phyloP scores from a whole-genome alignment of 129 eudicot genomes.

The Dittrichia graveolens region DNA sequence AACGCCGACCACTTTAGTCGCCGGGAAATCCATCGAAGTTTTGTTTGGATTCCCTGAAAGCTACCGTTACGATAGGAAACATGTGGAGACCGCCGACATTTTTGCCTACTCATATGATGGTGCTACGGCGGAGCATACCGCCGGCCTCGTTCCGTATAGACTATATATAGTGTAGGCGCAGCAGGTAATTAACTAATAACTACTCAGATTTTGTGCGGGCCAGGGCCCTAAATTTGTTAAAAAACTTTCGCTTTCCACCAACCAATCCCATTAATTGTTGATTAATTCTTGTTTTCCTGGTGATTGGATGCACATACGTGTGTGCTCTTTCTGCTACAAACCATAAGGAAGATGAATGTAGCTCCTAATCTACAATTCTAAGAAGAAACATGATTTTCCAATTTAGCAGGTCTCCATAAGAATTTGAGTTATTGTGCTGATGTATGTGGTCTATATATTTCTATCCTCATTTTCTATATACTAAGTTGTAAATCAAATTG shows the following conservation, averaged over 20 bases:
- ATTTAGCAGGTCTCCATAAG: too few species aligned
- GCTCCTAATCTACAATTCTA: too few species aligned
- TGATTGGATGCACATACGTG: conserved; percentile 1
- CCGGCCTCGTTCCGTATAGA: conserved; percentile 15
- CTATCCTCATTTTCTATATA: too few species aligned
- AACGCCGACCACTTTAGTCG: too few species aligned
- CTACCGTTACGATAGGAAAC: neutral
- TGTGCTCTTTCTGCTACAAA: conserved; percentile 15
- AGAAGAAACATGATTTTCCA: too few species aligned
- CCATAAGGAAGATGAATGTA: too few species aligned
- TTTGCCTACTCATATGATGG: neutral
- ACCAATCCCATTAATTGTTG: neutral
- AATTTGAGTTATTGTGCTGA: too few species aligned
- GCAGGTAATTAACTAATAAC: neutral
- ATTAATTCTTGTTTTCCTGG: conserved; percentile 1
- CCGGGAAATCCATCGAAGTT: too few species aligned
- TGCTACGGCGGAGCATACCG: conserved; percentile 11
- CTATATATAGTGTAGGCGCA: too few species aligned
- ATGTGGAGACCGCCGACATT: neutral
- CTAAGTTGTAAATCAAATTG: too few species aligned
- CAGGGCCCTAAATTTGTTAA: neutral
- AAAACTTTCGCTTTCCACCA: conserved; percentile 18
- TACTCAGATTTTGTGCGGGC: conserved; percentile 28
- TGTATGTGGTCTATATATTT: too few species aligned
- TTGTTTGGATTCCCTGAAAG: neutral